Evolutionary conservation across 2,329 filamentous ascomycete genomes (phyloP), one percentile per base, ranked within the genome.

Genomic region (Scedosporium minutisporum): DNA sequence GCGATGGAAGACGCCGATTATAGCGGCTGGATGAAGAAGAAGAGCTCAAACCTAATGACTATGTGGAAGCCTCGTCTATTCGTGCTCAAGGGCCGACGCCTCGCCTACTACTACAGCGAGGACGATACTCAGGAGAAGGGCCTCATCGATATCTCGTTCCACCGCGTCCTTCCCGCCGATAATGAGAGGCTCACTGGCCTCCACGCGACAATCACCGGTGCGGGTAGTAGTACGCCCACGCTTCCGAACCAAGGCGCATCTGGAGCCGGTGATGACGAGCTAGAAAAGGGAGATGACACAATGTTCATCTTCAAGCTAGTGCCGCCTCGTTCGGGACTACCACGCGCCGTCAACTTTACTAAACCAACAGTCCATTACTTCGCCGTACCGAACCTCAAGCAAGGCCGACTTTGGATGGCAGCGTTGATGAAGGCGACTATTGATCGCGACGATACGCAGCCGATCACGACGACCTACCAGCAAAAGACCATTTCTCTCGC

Each of bases 21-120:
- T 73, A 93, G 88, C 69, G 95, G 95, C 1, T 99, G 95, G 95
- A 99, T 99, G 95, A 97, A 95, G 80, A 99, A 99, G 82, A 93
- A 96, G 75, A 96, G 91, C 64, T 93, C 91, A 1, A 95, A 93
- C 70, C 80, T 97, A 41, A 96, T 99, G 88, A 92, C 92, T 2
- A 96, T 93, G 1, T 99, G 95, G 95, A 99, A 97, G 71, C 90
- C 93, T 12, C 87, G 95, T 12, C 82, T 97, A n/a, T 99, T 99
- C 71, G 88, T 99, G 6, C 84, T 99, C 63, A 93, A 92, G 70
- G 95, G 95, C 33, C 87, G 93, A 61, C 87, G 95, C 4, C 79
- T 99, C 33, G 92, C 93, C 0, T 99, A 99, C 77, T 99, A 96
- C 76, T 99, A 99, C 73, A 90, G 90, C 0, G 93, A 97, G 70